Base-by-base conservation (phyloP, 306 rosid genomes). In the Sindora glabra region DNA sequence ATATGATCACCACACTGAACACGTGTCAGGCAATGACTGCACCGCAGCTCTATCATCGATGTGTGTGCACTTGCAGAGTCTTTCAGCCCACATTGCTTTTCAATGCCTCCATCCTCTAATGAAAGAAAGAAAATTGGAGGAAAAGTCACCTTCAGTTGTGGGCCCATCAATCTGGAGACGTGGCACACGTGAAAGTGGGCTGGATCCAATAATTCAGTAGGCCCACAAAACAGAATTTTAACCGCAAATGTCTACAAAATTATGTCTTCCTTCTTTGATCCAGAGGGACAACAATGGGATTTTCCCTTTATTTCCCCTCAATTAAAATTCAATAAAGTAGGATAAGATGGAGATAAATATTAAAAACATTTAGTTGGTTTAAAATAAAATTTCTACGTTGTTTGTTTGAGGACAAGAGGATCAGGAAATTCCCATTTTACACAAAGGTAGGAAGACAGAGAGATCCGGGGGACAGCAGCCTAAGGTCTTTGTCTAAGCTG, bases 101-200 rank as follows among this genome's bases (percentile, higher is more conserved):
- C n/a, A n/a, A n/a, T n/a, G n/a, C n/a, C n/a, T n/a, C n/a, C n/a
- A n/a, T n/a, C n/a, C n/a, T n/a, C n/a, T n/a, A n/a, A n/a, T n/a
- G n/a, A n/a, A n/a, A n/a, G n/a, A n/a, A n/a, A n/a, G n/a, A n/a
- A n/a, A n/a, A n/a, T n/a, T n/a, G n/a, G n/a, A n/a, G n/a, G n/a
- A n/a, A n/a, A n/a, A n/a, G n/a, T n/a, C n/a, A 68, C 54, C 56
- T 50, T 26, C 42, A 13, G 52, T 19, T 6, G 73, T 75, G 47
- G 86, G 77, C 48, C 71, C 80, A 65, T 52, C 36, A 0, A 3
- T 3, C 12, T 11, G 70, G 46, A 67, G 32, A 76, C 84, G 86
- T 79, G 97, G 82, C 89, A 63, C 83, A 71, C 73, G 69, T 74
- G 81, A 78, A 80, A 52, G 23, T 79, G 76, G 59, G 84, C 72